Evolutionary conservation across 179 eudicot genomes (phyloP), one percentile per base, ranked within the genome.

Genomic region (Spergularia azorica): DNA sequence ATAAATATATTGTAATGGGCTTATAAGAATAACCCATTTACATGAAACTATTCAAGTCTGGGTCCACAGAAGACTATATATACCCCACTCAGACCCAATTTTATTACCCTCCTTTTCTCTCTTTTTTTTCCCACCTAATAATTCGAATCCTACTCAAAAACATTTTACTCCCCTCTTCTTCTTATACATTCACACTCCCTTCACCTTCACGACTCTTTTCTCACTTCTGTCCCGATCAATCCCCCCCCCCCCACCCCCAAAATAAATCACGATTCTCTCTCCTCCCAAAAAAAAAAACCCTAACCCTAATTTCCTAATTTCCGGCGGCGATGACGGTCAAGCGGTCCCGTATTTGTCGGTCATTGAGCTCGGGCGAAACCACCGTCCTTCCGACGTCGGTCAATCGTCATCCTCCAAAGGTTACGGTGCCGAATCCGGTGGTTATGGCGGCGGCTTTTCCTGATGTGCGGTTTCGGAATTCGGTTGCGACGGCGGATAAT

Each of bases 301-400:
- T 55, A 77, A 77, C 63, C 32, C 32, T 26, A 26, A 26, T 26
- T 26, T 26, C 50, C 80, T 61, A 66, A 69, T 51, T 18, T 26
- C 12, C 7, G 12, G 12, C 20, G 6, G 26, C 64, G 20, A 80
- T 77, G 86, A 74, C 81, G 58, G 79, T 63, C 17, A 83, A 83
- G 70, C 73, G 81, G n/a, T 77, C 79, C 14, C 70, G 81, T n/a
- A 12, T 77, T 7, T 62, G 32, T 20, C 75, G 72, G 5, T 36
- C 86, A 4, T 69, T 78, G 63, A 83, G 85, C 80, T 56, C 64
- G 62, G 79, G 76, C 56, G 83, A 77, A 21, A 43, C 76, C 73
- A 32, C 79, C 58, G 74, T 75, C 10, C 26, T 14, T 11, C 20
- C 65, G 56, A 32, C 50, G 11, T 61, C 70, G 4, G 48, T 43